These are phyloP conservation scores for Cicer yamashitae DNA, from an alignment of 306 rosid species.

Conservation along the genomic window DNA sequence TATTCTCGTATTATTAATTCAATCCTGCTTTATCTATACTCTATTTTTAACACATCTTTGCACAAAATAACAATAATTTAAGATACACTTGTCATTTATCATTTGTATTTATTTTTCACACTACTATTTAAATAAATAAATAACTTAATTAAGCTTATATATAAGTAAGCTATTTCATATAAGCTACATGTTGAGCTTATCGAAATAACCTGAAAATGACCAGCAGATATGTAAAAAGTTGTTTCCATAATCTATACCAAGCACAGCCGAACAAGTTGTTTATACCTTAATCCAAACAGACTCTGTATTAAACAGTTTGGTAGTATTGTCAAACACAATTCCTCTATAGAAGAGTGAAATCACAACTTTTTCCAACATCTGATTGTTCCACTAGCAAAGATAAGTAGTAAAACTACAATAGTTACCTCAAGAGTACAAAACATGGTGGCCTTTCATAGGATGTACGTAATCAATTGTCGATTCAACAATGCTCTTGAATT, in stretches of 20 bases:
- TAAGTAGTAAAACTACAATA: background rate
- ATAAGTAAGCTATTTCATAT: no score
- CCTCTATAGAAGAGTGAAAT: slow-evolving; percentile 1
- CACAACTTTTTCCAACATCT: slow-evolving; percentile 10
- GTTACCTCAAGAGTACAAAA: background rate
- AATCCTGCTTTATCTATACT: no score
- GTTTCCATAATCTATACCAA: background rate
- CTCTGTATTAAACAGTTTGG: background rate
- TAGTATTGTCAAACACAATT: slow-evolving; percentile 20
- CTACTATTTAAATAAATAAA: no score
- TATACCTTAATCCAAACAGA: background rate
- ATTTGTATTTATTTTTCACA: no score
- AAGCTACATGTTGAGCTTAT: background rate
- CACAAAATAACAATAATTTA: no score
- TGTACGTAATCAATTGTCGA: slow-evolving; percentile 4
- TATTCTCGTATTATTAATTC: no score
- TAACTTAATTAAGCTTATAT: no score
- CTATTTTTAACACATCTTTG: no score
- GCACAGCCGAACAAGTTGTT: background rate
- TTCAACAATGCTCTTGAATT: slow-evolving; percentile 15
- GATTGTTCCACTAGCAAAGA: slow-evolving; percentile 31
- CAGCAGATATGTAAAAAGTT: background rate
- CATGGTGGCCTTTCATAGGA: background rate
- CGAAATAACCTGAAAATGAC: no score
- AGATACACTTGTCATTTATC: no score